Conservation (phyloP, 345 rosid species). For the Viola odorata region DNA sequence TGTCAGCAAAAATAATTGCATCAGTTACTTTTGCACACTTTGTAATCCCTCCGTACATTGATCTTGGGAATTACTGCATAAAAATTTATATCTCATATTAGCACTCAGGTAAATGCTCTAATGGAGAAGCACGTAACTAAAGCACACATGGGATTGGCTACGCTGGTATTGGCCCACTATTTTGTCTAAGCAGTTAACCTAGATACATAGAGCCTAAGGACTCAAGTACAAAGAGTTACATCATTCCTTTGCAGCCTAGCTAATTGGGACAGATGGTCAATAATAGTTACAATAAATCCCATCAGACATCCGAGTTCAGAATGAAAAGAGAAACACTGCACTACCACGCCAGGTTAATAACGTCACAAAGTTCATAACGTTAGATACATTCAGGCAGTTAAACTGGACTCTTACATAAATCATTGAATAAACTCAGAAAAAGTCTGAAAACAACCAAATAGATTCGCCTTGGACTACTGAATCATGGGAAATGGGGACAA, state of each 20-base stretch:
- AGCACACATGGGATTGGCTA: constrained; percentile 14
- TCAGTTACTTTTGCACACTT: constrained; percentile 31
- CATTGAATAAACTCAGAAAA: no score
- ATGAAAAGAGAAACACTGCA: no score
- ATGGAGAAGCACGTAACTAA: constrained; percentile 29
- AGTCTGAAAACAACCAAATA: no score
- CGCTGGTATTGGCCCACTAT: constrained; percentile 14
- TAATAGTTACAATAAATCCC: background rate
- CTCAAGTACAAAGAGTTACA: constrained; percentile 3
- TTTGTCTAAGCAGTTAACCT: constrained; percentile 9
- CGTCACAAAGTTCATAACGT: no score
- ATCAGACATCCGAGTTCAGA: background rate
- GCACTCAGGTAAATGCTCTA: constrained; percentile 32
- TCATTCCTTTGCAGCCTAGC: background rate
- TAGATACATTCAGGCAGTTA: no score
- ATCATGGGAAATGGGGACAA: no score
- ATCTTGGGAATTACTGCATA: constrained; percentile 37
- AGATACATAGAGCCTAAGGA: constrained; percentile 1
- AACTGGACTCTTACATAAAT: no score
- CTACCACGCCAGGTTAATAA: no score
- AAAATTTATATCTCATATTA: constrained; percentile 37
- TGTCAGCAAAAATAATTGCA: constrained; percentile 30
- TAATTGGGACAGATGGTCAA: background rate
- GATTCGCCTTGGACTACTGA: no score
- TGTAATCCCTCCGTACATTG: constrained; percentile 32